Conservation (phyloP, 768 basidiomycete genomes). For the Mrakia blollopis region DNA sequence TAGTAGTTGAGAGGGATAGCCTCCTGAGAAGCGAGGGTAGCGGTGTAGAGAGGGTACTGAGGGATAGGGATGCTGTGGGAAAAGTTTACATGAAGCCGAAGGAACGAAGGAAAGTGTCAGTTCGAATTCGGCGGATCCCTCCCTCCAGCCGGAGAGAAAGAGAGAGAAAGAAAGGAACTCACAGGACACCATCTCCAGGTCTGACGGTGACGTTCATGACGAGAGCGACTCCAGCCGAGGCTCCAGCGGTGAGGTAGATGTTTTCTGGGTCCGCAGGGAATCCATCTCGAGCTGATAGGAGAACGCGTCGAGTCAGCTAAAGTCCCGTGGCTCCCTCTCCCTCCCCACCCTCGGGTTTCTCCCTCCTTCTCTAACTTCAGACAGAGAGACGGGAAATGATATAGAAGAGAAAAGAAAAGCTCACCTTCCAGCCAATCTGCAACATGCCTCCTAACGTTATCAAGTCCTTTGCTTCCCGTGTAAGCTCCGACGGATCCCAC, state of each 20-base stretch:
- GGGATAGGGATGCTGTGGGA: conserved; percentile 75
- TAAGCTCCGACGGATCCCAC: conserved; percentile 94
- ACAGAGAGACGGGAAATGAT: neutral
- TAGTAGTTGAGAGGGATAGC: conserved; percentile 83
- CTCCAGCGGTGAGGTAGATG: conserved; percentile 93
- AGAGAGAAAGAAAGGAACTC: conserved; percentile 5
- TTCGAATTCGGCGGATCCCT: neutral
- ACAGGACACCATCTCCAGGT: conserved; percentile 43
- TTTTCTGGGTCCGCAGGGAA: conserved; percentile 71
- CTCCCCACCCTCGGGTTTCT: neutral
- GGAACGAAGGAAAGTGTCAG: neutral
- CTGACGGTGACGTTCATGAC: conserved; percentile 42
- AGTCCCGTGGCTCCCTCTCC: neutral
- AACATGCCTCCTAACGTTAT: conserved; percentile 77
- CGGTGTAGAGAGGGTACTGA: conserved; percentile 96
- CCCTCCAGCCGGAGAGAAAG: neutral
- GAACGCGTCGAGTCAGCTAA: neutral
- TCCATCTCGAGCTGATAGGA: conserved; percentile 72
- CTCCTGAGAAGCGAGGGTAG: conserved; percentile 76
- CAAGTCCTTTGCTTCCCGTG: conserved; percentile 89
- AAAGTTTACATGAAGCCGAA: neutral
- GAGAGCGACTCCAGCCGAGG: conserved; percentile 81
- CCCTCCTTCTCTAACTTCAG: neutral
- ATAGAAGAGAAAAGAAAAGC: conserved; percentile 38
- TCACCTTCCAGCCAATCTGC: conserved; percentile 82